Conservation (phyloP, 305 asterid species). For the Solanum aculeatissimum region DNA sequence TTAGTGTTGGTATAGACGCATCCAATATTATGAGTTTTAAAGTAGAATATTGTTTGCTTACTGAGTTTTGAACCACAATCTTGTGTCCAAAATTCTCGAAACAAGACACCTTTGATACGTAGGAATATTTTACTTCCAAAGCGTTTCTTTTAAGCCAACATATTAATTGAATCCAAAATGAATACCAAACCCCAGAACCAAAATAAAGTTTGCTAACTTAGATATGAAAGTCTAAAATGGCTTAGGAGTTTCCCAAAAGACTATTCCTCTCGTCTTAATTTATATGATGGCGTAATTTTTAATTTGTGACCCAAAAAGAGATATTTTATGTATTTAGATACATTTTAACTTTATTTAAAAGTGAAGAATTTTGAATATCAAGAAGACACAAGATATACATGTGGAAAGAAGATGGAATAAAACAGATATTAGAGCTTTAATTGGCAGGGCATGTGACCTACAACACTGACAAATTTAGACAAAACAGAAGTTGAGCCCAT, state of each 20-base stretch:
- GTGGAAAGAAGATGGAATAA: not conserved
- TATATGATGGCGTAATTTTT: not conserved
- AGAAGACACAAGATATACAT: not conserved
- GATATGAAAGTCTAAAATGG: not conserved
- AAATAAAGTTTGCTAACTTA: not conserved
- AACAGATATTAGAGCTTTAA: not conserved
- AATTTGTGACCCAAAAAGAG: not conserved
- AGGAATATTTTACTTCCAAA: not conserved
- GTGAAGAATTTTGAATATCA: not conserved
- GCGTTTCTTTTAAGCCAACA: not conserved
- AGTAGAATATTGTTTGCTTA: not conserved
- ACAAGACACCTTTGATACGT: not conserved
- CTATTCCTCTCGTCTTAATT: no score
- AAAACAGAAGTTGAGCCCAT: not conserved
- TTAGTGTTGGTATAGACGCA: not conserved
- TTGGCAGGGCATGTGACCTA: not conserved
- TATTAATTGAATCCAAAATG: not conserved
- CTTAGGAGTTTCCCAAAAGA: not conserved
- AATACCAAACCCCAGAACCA: not conserved
- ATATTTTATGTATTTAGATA: not conserved
- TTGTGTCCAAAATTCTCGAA: not conserved
- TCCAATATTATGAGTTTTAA: not conserved
- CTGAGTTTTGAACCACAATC: not conserved
- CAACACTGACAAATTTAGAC: not conserved
- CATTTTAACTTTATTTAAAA: not conserved